Evolutionary conservation across 78 protist species (phyloP), one percentile per base, ranked within the genome.

Genomic region (Thecamonas trahens): DNA sequence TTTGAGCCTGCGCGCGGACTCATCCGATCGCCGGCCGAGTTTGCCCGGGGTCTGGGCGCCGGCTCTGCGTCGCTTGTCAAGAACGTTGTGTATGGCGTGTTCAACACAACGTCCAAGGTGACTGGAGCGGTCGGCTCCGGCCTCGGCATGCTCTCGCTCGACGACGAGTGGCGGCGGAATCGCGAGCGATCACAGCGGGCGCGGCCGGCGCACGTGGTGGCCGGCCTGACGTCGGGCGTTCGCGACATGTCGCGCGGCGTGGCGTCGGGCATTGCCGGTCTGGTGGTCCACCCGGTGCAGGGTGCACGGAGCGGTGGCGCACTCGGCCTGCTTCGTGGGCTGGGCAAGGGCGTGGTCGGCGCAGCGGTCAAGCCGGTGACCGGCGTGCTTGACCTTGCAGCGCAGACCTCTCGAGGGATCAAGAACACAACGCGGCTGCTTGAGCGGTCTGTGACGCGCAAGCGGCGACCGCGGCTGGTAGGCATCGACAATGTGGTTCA

Each of bases 331-430:
- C 1, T 62, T 11, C 38, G 11, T 1, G 68, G 68, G 13, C 55
- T 35, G 53, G 68, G 44, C n/a, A 14, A 37, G 26, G 68, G 68
- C 24, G n/a, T 62, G 24, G 54, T 62, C 24, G 49, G 68, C 26
- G 68, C 17, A 13, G 68, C 54, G 50, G 24, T 47, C n/a, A 62
- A 62, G 68, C 68, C 68, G 3, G 68, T 38, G 37, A 3, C 54
- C 15, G 68, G 68, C 53, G 68, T 47, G 24, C 37, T 47, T 24
- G 68, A 62, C 31, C 42, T 61, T 7, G 67, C 67, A 22, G 14
- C 67, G 29, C 9, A 22, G 22, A 22, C 24, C 24, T n/a, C 55
- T n/a, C 35, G 24, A n/a, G 55, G 55, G 35, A 50, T 50, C 35
- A 50, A 50, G 24, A 50, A 50, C 24, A 50, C 55, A n/a, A n/a